Conservation (phyloP, 441 rosid genomes). For the Mallotus repandus region DNA sequence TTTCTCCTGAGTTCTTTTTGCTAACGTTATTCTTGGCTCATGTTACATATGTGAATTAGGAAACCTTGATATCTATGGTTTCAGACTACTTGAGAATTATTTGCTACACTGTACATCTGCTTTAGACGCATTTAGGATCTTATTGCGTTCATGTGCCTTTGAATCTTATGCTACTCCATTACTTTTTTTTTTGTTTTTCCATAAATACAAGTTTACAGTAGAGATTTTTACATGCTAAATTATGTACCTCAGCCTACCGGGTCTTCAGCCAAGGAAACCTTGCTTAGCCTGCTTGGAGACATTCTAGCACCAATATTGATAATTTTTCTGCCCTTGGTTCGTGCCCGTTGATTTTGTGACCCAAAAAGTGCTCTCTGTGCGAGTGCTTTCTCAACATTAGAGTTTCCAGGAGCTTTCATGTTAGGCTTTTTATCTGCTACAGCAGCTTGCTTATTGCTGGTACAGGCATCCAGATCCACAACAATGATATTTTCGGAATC, state of each 20-base stretch:
- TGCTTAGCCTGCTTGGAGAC: slow-evolving; percentile 50
- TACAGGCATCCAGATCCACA: slow-evolving; percentile 26
- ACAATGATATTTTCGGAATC: slow-evolving; percentile 31
- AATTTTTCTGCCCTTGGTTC: slow-evolving; percentile 30
- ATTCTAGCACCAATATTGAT: slow-evolving; percentile 16
- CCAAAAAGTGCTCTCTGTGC: slow-evolving; percentile 45
- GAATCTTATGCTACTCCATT: background rate
- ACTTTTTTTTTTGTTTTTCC: background rate
- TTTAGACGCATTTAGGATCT: slow-evolving; percentile 1
- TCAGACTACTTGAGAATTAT: background rate
- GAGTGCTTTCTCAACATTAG: slow-evolving; percentile 38
- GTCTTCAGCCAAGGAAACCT: slow-evolving; percentile 49
- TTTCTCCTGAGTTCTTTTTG: background rate
- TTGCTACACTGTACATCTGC: background rate
- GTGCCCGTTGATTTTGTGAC: slow-evolving; percentile 25
- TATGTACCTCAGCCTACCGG: slow-evolving; percentile 23
- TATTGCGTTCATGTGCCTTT: background rate
- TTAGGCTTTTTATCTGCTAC: slow-evolving; percentile 22
- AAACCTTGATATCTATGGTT: background rate
- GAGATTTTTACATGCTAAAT: slow-evolving; percentile 6
- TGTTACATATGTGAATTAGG: background rate
- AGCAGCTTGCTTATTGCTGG: slow-evolving; percentile 24
- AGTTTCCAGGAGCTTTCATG: slow-evolving; percentile 21
- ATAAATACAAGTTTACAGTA: background rate
- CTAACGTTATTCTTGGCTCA: background rate